Conservation (phyloP, 1,284 basidiomycete genomes). For the Sanghuangporus weigelae region DNA sequence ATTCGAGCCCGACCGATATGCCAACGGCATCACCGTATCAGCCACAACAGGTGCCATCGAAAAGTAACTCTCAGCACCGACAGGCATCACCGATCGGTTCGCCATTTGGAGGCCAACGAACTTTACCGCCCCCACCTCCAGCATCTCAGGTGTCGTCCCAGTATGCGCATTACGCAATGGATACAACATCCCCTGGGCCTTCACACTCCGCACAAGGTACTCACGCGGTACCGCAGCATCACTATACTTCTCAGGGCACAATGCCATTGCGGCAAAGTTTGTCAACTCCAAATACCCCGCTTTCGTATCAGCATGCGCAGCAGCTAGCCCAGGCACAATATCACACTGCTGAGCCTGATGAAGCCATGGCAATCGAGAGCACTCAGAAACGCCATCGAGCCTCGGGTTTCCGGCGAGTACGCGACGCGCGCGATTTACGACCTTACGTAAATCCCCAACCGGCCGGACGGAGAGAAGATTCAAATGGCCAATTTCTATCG, state of each 20-base stretch:
- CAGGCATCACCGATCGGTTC: slow-evolving; percentile 45
- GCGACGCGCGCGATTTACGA: slow-evolving; percentile 63
- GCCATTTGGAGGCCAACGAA: slow-evolving; percentile 37
- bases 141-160: slow-evolving; percentile 34
- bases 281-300: slow-evolving; percentile 63
- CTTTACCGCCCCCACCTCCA: slow-evolving; percentile 7
- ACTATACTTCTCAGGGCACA: slow-evolving; percentile 39
- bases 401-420: slow-evolving; percentile 65
- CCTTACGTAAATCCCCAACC: slow-evolving; percentile 59
- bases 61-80: slow-evolving; percentile 48
- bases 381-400: slow-evolving; percentile 57
- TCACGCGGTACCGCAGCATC: slow-evolving; percentile 26
- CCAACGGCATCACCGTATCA: slow-evolving; percentile 44
- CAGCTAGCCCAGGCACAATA: slow-evolving; percentile 45
- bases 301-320: slow-evolving; percentile 53
- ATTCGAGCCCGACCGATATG: slow-evolving; percentile 43
- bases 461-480: slow-evolving; percentile 58
- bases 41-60: slow-evolving; percentile 52
- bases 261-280: slow-evolving; percentile 40
- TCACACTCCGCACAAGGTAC: slow-evolving; percentile 34
- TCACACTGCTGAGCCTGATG: slow-evolving; percentile 44
- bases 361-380: slow-evolving; percentile 69
- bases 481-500: slow-evolving; percentile 59
- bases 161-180: slow-evolving; percentile 45
- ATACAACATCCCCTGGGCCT: slow-evolving; percentile 57